Conservation (phyloP, 2,329 filamentous ascomycete species). For the Coniochaeta sp. region DNA sequence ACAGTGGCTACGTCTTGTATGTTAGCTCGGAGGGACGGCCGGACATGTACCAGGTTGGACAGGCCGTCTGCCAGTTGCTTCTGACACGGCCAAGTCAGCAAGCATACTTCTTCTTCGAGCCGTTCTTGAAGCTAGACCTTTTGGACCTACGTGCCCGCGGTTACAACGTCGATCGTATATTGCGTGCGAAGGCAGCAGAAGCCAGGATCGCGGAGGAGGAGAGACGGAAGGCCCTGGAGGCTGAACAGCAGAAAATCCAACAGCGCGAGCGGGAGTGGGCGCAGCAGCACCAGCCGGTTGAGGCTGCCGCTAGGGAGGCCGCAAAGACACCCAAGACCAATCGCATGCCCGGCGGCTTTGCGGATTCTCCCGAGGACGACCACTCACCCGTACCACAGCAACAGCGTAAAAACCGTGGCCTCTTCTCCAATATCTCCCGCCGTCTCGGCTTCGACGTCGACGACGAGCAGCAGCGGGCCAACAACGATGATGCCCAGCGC, state of each 20-base stretch:
- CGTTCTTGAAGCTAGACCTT: slow-evolving; percentile 78
- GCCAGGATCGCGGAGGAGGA: slow-evolving; percentile 80
- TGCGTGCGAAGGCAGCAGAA: slow-evolving; percentile 81
- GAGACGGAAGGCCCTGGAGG: slow-evolving; percentile 64
- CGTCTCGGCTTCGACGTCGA: slow-evolving; percentile 59
- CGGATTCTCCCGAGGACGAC: slow-evolving; percentile 52
- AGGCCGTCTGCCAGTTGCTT: slow-evolving; percentile 74
- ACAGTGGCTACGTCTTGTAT: slow-evolving; percentile 60
- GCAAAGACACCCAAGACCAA: slow-evolving; percentile 32
- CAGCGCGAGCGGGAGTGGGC: slow-evolving; percentile 41
- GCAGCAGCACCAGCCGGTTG: slow-evolving; percentile 34
- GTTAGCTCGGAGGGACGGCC: slow-evolving; percentile 60
- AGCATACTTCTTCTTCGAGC: slow-evolving; percentile 84
- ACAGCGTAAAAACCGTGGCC: slow-evolving; percentile 34
- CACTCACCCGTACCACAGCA: slow-evolving; percentile 22
- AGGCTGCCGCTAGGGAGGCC: slow-evolving; percentile 29
- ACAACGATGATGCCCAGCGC: slow-evolving; percentile 25
- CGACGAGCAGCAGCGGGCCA: slow-evolving; percentile 18
- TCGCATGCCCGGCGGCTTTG: slow-evolving; percentile 69
- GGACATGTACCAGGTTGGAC: slow-evolving; percentile 88
- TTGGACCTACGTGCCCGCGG: slow-evolving; percentile 76
- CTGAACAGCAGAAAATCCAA: slow-evolving; percentile 62
- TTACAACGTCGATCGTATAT: slow-evolving; percentile 93
- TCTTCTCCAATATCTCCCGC: slow-evolving; percentile 63
- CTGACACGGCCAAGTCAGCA: slow-evolving; percentile 79